Evolutionary conservation across 768 basidiomycete genomes (phyloP).

Genomic region (Leccinum fibrillosum): DNA sequence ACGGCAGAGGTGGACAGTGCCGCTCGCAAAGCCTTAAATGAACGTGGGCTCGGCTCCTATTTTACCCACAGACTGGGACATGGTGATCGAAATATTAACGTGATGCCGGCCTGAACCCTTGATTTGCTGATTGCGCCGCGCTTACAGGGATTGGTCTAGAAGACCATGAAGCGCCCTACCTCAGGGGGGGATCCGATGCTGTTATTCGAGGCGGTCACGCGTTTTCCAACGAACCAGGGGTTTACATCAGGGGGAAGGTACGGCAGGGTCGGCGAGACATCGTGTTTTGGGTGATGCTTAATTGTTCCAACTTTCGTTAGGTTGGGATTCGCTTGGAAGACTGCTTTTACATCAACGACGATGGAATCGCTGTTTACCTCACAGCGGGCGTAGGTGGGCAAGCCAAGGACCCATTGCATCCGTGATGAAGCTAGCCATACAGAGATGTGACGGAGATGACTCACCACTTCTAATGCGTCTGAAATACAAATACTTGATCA

Average conservation of each 20-base stretch:
- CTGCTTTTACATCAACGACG: slow-evolving; percentile 64
- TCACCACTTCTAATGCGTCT: background rate
- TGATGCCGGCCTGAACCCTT: slow-evolving; percentile 9
- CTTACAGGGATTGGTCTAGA: slow-evolving; percentile 75
- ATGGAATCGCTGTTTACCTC: slow-evolving; percentile 55
- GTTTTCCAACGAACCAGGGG: slow-evolving; percentile 80
- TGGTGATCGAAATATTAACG: slow-evolving; percentile 41
- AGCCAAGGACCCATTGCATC: slow-evolving; percentile 37
- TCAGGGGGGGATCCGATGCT: slow-evolving; percentile 64
- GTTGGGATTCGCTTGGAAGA: slow-evolving; percentile 83
- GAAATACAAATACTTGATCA: background rate
- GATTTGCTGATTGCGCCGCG: slow-evolving; percentile 8
- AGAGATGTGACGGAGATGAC: slow-evolving; percentile 22
- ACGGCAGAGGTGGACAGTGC: slow-evolving; percentile 58
- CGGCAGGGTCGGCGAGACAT: background rate
- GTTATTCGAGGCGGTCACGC: slow-evolving; percentile 61
- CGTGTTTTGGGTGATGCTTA: background rate
- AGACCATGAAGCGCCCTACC: slow-evolving; percentile 78
- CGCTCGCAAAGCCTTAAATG: slow-evolving; percentile 51
- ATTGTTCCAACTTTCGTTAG: slow-evolving; percentile 32
- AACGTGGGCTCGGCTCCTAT: slow-evolving; percentile 45
- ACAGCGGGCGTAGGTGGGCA: slow-evolving; percentile 65
- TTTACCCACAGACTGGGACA: slow-evolving; percentile 85
- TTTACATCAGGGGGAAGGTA: slow-evolving; percentile 70
- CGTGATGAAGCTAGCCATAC: slow-evolving; percentile 24